Percentiles rank a stretch among this genome's conserved stretches.
phyloP scores from a whole-genome alignment of 345 rosid genomes.

The Boechera divaricarpa region DNA sequence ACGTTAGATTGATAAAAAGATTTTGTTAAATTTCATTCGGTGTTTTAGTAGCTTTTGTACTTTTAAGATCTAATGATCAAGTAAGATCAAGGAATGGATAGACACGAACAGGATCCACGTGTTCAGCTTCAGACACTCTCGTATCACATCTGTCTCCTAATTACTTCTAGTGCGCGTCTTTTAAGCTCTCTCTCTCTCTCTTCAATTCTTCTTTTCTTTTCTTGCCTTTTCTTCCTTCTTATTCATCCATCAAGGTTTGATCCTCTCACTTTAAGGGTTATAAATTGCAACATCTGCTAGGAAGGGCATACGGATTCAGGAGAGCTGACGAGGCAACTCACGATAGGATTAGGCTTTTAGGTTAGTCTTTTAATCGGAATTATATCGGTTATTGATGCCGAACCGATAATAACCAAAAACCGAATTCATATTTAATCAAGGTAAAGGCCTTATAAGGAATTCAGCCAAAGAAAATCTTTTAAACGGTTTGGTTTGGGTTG shows the following conservation, averaged over 20 bases:
- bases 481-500: too few species aligned
- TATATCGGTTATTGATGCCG: too few species aligned
- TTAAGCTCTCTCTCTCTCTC: constrained; percentile 23
- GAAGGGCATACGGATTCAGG: constrained; percentile 45
- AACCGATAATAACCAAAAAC: too few species aligned
- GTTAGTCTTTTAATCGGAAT: too few species aligned
- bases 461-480: too few species aligned
- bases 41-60: background rate
- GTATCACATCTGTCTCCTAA: constrained; percentile 43
- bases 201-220: background rate
- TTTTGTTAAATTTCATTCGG: too few species aligned
- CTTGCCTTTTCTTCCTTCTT: constrained; percentile 12
- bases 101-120: constrained; percentile 46
- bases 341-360: background rate
- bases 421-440: too few species aligned
- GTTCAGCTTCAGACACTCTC: constrained; percentile 35
- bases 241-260: constrained; percentile 12
- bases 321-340: constrained; percentile 48
- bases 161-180: constrained; percentile 26
- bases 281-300: constrained; percentile 44
- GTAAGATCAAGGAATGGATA: constrained; percentile 41
- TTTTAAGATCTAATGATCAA: constrained; percentile 8
- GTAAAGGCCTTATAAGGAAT: too few species aligned
- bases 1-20: background rate
- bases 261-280: constrained; percentile 1